Evolutionary conservation across 2,329 filamentous ascomycete genomes (phyloP).

Genomic region (Alternaria solani): DNA sequence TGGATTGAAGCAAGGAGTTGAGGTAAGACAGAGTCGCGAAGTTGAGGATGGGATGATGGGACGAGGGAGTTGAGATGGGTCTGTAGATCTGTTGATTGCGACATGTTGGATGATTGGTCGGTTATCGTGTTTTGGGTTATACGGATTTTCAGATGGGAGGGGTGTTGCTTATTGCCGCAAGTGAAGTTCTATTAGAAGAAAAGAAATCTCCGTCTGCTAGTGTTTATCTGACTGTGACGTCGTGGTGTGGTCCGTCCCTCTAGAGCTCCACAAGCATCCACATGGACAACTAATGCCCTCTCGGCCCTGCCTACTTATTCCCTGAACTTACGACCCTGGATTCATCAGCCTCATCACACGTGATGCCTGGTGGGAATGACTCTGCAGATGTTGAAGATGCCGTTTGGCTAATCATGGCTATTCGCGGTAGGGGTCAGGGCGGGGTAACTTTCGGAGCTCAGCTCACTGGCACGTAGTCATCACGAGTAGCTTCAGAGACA

Average conservation of each 20-base stretch:
- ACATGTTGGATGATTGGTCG: conserved; percentile 2
- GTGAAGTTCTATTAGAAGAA: background rate
- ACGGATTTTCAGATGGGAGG: background rate
- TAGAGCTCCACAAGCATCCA: conserved; percentile 7
- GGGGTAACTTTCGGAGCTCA: conserved; percentile 8
- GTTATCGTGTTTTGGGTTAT: background rate
- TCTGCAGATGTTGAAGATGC: background rate
- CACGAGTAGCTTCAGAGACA: background rate
- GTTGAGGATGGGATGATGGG: conserved; percentile 7
- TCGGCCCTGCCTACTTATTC: background rate
- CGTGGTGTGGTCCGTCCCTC: conserved; percentile 11
- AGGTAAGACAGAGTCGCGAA: conserved; percentile 24
- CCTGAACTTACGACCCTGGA: background rate
- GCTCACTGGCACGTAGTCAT: background rate
- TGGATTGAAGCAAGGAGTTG: conserved; percentile 25
- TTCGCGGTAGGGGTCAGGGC: conserved; percentile 3
- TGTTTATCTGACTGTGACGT: conserved; percentile 13
- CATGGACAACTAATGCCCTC: background rate
- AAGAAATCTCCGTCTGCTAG: conserved; percentile 7
- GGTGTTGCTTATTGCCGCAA: background rate
- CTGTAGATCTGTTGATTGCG: conserved; percentile 6
- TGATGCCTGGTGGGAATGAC: background rate
- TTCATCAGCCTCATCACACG: background rate
- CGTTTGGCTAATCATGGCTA: background rate
- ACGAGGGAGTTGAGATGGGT: conserved; percentile 12